phyloP scores from a whole-genome alignment of 2,329 filamentous ascomycete genomes.

The Chaetomium sp. region DNA sequence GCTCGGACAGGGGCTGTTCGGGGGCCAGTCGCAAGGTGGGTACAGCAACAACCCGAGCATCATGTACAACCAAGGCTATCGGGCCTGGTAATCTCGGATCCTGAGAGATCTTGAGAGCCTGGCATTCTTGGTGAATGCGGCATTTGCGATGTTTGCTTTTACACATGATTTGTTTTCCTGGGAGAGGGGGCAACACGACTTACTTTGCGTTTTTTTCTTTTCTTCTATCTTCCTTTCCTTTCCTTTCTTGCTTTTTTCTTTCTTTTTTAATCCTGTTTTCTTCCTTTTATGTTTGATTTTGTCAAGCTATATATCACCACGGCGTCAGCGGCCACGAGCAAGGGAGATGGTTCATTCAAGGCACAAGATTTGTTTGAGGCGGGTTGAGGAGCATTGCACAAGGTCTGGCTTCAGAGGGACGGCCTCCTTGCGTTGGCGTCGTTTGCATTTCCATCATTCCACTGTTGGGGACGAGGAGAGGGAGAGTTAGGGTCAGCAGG shows the following conservation, averaged over 20 bases:
- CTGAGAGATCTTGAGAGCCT: background rate
- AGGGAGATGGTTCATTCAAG: constrained; percentile 13
- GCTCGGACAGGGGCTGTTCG: constrained; percentile 84
- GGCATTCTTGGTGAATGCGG: background rate
- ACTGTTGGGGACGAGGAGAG: too few species aligned
- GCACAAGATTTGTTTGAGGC: constrained; percentile 6
- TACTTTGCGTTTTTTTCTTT: constrained; percentile 22
- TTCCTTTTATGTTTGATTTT: background rate
- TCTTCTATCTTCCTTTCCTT: constrained; percentile 8
- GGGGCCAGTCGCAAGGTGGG: constrained; percentile 88
- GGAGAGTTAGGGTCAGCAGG: too few species aligned
- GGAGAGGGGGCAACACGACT: constrained; percentile 12
- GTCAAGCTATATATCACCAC: constrained; percentile 23
- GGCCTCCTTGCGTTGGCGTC: constrained; percentile 22
- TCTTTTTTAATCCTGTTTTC: too few species aligned
- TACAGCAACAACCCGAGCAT: constrained; percentile 67
- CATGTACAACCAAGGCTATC: constrained; percentile 71
- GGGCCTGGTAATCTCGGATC: constrained; percentile 51
- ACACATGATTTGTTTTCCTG: background rate
- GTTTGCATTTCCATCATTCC: constrained; percentile 18
- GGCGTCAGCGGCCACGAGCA: constrained; percentile 17
- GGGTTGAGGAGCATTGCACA: constrained; percentile 18
- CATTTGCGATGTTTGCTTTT: constrained; percentile 14
- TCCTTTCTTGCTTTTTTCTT: too few species aligned
- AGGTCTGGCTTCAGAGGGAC: constrained; percentile 10